Base-by-base conservation (phyloP, 2,329 filamentous ascomycete species). In the Uncinocarpus reesii region DNA sequence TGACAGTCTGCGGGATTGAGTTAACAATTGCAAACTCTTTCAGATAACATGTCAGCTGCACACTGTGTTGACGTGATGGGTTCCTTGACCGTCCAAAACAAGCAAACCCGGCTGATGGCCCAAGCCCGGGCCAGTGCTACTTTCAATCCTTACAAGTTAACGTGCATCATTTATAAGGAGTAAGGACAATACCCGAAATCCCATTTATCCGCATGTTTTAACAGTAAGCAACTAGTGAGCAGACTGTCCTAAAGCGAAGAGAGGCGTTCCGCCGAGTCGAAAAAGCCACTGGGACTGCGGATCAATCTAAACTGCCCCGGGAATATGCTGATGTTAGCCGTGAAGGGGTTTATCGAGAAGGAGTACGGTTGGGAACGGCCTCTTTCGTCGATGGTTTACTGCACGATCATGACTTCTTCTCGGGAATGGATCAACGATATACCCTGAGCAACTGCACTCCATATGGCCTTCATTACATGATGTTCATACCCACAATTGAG, bases 331-430 rank as follows among this genome's bases (percentile, higher is more conserved):
- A 57, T 24, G 53, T 52, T 18, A 57, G 54, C 45, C 56, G 58
- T n/a, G 57, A 61, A 26, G 54, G 55, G 21, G 29, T 51, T 6
- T 61, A 60, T 28, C 38, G 52, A 1, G 53, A 62, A 31, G 60
- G 60, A 1, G 44, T 61, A 7, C 36, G 52, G 26, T 44, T 50
- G 48, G 57, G 58, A 8, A 59, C 57, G 16, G 55, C 49, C 4
- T 55, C 55, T 10, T 55, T 57, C 13, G 50, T 59, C n/a, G 58
- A 62, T 46, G 56, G 56, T 15, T 43, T 57, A 2, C 42, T 51
- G 10, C 44, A 55, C 29, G 46, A 52, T 8, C 59, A 62, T 35
- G 52, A 56, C 15, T 52, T 57, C n/a, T 62, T 62, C 15, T 51
- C 42, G 38, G 46, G 49, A 13, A 41, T 53, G 28, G 46, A 52